These are phyloP conservation scores for Tricholoma matsutake DNA, from an alignment of 768 basidiomycete species.

Conservation along the genomic window DNA sequence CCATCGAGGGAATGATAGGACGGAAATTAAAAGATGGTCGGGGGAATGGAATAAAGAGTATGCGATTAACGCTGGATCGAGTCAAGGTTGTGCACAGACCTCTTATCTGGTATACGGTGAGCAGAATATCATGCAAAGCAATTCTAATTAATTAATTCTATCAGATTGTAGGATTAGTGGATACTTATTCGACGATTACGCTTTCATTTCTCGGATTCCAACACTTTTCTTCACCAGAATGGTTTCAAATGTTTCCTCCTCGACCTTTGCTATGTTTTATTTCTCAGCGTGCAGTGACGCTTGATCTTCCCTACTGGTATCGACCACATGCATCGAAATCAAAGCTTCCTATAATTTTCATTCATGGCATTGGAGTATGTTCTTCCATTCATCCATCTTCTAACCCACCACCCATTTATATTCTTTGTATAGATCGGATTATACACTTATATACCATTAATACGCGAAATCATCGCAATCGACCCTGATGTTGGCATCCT, in stretches of 20 bases:
- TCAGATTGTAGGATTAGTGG: conserved; percentile 53
- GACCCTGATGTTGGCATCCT: conserved; percentile 57
- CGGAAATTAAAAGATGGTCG: conserved; percentile 38
- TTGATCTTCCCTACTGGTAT: conserved; percentile 37
- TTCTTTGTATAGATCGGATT: conserved; percentile 53
- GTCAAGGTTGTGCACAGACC: conserved; percentile 57
- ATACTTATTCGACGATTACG: conserved; percentile 38
- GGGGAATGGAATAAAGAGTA: conserved; percentile 35
- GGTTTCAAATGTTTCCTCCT: conserved; percentile 49
- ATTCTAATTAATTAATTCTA: background rate
- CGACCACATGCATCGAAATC: conserved; percentile 42
- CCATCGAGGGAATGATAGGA: conserved; percentile 40
- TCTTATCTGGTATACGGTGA: conserved; percentile 60
- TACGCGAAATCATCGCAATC: conserved; percentile 39
- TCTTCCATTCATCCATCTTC: background rate
- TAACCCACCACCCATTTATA: background rate
- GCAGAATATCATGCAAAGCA: conserved; percentile 18
- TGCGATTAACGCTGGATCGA: conserved; percentile 55
- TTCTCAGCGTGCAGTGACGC: conserved; percentile 39
- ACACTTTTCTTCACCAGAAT: conserved; percentile 42
- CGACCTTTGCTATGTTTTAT: conserved; percentile 43
- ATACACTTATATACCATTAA: conserved; percentile 51
- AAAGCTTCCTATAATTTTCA: conserved; percentile 55
- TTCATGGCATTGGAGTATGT: conserved; percentile 68
- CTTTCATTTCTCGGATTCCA: conserved; percentile 46